Evolutionary conservation across 1,284 basidiomycete genomes (phyloP).

Genomic region (Apiotrichum porosum): DNA sequence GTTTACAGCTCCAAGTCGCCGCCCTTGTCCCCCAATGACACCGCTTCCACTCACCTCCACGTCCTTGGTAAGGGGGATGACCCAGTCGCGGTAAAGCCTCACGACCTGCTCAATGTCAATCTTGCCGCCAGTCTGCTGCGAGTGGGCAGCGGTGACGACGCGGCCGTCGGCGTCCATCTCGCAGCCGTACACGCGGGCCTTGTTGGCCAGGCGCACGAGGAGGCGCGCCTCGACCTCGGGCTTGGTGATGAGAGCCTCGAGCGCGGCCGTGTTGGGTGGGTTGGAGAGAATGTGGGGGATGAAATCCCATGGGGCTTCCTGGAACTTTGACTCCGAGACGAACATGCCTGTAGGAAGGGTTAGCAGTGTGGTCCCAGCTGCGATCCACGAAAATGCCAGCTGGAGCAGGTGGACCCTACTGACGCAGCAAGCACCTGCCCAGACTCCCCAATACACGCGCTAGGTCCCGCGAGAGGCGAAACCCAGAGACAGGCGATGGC

Average conservation of each 20-base stretch:
- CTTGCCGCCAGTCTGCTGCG: conserved; percentile 54
- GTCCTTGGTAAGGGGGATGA: conserved; percentile 96
- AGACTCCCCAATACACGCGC: no score
- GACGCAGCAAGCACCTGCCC: no score
- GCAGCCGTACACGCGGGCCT: conserved; percentile 87
- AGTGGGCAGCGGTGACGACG: conserved; percentile 34
- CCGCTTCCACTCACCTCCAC: conserved; percentile 70
- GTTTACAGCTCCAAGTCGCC: no score
- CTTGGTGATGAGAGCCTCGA: conserved; percentile 88
- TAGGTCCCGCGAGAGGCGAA: no score
- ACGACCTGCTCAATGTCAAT: conserved; percentile 92
- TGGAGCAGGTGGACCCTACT: no score
- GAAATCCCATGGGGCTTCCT: conserved; percentile 75
- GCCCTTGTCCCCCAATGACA: no score
- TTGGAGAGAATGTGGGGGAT: conserved; percentile 75
- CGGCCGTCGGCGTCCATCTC: conserved; percentile 75
- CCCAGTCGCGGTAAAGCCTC: conserved; percentile 84
- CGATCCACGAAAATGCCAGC: no score
- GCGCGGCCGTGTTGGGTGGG: conserved; percentile 63
- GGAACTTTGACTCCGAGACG: conserved; percentile 95
- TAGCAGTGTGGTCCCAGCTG: no score
- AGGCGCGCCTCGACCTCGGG: conserved; percentile 88
- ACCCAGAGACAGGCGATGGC: conserved; percentile 1
- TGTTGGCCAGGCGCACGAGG: conserved; percentile 80
- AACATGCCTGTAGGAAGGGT: conserved; percentile 74